Percentiles rank a stretch among this genome's conserved stretches.
These are phyloP conservation scores for Cylindrodendrum hubeiense DNA, from an alignment of 2,329 filamentous ascomycete species.

Conservation along the genomic window DNA sequence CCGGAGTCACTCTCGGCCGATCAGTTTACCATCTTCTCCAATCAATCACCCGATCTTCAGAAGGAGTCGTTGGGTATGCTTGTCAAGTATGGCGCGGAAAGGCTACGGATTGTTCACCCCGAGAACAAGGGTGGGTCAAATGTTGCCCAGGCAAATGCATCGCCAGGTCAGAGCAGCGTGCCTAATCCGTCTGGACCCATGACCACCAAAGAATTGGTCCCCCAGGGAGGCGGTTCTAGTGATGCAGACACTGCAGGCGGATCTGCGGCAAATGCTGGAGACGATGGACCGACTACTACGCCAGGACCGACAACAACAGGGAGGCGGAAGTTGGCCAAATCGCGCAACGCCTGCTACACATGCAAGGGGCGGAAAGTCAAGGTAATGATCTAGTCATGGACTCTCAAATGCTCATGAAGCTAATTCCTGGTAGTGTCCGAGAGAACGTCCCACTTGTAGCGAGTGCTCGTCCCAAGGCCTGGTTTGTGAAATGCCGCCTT, in stretches of 20 bases:
- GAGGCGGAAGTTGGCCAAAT: slow-evolving; percentile 44
- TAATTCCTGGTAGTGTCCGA: slow-evolving; percentile 52
- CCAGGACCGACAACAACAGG: slow-evolving; percentile 13
- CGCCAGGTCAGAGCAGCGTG: slow-evolving; percentile 40
- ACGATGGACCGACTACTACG: slow-evolving; percentile 2
- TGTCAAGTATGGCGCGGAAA: slow-evolving; percentile 68
- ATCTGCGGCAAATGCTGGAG: slow-evolving; percentile 10
- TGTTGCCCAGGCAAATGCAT: slow-evolving; percentile 41
- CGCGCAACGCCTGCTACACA: slow-evolving; percentile 51
- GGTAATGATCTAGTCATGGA: slow-evolving; percentile 41
- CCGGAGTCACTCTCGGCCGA: slow-evolving; percentile 64
- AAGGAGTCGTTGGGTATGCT: slow-evolving; percentile 68
- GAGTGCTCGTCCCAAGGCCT: slow-evolving; percentile 50
- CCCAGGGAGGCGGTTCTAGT: slow-evolving; percentile 36
- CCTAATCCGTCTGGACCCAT: slow-evolving; percentile 41
- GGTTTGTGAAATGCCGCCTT: slow-evolving; percentile 55
- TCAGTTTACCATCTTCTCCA: slow-evolving; percentile 71
- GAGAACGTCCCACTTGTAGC: slow-evolving; percentile 54
- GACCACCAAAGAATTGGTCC: slow-evolving; percentile 49
- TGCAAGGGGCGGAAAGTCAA: slow-evolving; percentile 55
- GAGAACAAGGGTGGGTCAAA: slow-evolving; percentile 50
- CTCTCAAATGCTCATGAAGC: background rate
- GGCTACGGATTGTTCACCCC: slow-evolving; percentile 69
- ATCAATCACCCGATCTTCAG: slow-evolving; percentile 69
- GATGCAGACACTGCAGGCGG: slow-evolving; percentile 28